Conservation (phyloP, 768 basidiomycete genomes). For the Lactarius sanguifluus region DNA sequence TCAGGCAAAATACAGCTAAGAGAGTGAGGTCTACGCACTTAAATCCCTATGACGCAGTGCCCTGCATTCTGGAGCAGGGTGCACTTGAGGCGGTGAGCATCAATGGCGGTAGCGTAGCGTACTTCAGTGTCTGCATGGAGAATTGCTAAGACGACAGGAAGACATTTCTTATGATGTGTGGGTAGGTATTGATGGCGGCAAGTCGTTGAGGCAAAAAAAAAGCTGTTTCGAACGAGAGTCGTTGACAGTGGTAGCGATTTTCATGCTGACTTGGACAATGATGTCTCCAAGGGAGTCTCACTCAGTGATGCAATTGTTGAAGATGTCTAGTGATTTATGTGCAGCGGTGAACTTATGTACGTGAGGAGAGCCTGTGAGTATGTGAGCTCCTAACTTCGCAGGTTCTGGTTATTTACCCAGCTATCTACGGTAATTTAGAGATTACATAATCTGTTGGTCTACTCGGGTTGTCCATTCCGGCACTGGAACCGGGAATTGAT, state of each 20-base stretch:
- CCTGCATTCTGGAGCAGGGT: slow-evolving; percentile 86
- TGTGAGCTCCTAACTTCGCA: too few relatives aligned
- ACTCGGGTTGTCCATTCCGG: too few relatives aligned
- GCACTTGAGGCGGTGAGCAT: slow-evolving; percentile 53
- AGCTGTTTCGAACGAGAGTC: slow-evolving; percentile 83
- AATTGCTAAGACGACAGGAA: slow-evolving; percentile 32
- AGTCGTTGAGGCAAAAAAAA: slow-evolving; percentile 79
- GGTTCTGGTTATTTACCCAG: too few relatives aligned
- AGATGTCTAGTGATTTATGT: too few relatives aligned
- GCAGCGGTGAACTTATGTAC: too few relatives aligned
- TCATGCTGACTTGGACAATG: too few relatives aligned
- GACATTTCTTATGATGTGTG: slow-evolving; percentile 6
- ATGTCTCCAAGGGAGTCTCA: too few relatives aligned
- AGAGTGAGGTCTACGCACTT: slow-evolving; percentile 49
- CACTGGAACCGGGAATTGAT: too few relatives aligned
- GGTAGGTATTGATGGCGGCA: slow-evolving; percentile 54
- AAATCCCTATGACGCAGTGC: slow-evolving; percentile 82
- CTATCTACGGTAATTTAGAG: too few relatives aligned
- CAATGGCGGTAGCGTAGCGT: slow-evolving; percentile 74
- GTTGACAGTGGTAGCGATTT: slow-evolving; percentile 78
- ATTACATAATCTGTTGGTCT: too few relatives aligned
- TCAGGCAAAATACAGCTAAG: background rate
- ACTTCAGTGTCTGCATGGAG: slow-evolving; percentile 76
- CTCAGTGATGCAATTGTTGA: too few relatives aligned
- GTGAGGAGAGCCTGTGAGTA: too few relatives aligned